These are phyloP conservation scores for Pseudotulostoma volvatum DNA, from an alignment of 495 filamentous ascomycete genomes.

Conservation along the genomic window DNA sequence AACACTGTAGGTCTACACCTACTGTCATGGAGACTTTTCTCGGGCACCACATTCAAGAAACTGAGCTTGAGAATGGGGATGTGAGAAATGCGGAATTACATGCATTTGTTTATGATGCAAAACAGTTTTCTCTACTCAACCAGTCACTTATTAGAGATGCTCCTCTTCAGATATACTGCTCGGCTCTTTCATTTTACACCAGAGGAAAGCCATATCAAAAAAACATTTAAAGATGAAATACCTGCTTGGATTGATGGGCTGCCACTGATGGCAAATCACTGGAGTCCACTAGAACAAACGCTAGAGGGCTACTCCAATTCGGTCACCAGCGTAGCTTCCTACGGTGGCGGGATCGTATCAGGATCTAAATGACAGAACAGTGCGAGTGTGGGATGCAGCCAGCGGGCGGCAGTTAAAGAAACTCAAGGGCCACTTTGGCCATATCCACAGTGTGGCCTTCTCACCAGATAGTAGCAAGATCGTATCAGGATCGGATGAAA, in stretches of 20 bases:
- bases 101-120: slow-evolving; percentile 14
- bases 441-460: too few relatives aligned
- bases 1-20: background rate
- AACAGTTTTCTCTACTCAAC: slow-evolving; percentile 13
- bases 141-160: slow-evolving; percentile 11
- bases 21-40: background rate
- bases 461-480: too few relatives aligned
- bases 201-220: slow-evolving; percentile 7
- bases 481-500: too few relatives aligned
- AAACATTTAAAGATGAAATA: too few relatives aligned
- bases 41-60: too few relatives aligned
- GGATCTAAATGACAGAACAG: too few relatives aligned
- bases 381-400: too few relatives aligned
- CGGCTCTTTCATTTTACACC: slow-evolving; percentile 17
- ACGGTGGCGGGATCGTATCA: slow-evolving; percentile 11
- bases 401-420: too few relatives aligned
- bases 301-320: slow-evolving; percentile 3
- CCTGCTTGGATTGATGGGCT: slow-evolving; percentile 8
- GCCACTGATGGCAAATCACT: slow-evolving; percentile 2
- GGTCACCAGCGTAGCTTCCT: slow-evolving; percentile 14
- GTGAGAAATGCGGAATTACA: slow-evolving; percentile 10
- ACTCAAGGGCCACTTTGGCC: too few relatives aligned
- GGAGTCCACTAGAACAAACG: too few relatives aligned
- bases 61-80: too few relatives aligned
- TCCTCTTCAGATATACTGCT: slow-evolving; percentile 17